These are phyloP conservation scores for Salvia hispanica DNA, from an alignment of 257 asterid species.

Conservation along the genomic window DNA sequence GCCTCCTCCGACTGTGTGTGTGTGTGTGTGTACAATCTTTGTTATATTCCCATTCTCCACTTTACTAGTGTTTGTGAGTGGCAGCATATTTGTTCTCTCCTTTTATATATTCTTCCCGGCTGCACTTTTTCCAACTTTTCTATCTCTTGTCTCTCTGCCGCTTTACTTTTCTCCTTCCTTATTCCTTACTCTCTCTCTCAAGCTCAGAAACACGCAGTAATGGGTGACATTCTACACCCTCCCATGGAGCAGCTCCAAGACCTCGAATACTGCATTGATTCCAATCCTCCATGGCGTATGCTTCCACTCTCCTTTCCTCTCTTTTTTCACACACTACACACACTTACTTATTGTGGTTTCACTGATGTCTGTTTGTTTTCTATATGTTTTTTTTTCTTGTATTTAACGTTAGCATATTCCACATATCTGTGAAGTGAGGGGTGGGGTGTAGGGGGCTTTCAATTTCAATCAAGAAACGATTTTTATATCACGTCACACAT, in stretches of 20 bases:
- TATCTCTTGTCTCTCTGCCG: conserved; percentile 31
- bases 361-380: conserved; percentile 7
- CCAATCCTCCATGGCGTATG: conserved; percentile 95
- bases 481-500: background rate
- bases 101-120: conserved; percentile 47
- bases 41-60: conserved; percentile 26
- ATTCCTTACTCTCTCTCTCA: conserved; percentile 13
- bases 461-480: conserved; percentile 17
- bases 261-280: conserved; percentile 96
- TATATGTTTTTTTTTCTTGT: background rate
- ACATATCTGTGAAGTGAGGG: background rate
- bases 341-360: conserved; percentile 1
- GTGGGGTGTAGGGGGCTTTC: conserved; percentile 9
- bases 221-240: conserved; percentile 77
- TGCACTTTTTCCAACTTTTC: conserved; percentile 49
- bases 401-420: conserved; percentile 22
- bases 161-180: conserved; percentile 40
- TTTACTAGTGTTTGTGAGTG: conserved; percentile 28
- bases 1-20: conserved; percentile 18
- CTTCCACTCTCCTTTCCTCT: conserved; percentile 1
- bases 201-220: conserved; percentile 29
- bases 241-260: conserved; percentile 97
- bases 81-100: conserved; percentile 47
- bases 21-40: background rate
- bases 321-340: conserved; percentile 22